These are phyloP conservation scores for Alisma plantagoaquatica DNA, from an alignment of 106 monocot species.

Conservation along the genomic window DNA sequence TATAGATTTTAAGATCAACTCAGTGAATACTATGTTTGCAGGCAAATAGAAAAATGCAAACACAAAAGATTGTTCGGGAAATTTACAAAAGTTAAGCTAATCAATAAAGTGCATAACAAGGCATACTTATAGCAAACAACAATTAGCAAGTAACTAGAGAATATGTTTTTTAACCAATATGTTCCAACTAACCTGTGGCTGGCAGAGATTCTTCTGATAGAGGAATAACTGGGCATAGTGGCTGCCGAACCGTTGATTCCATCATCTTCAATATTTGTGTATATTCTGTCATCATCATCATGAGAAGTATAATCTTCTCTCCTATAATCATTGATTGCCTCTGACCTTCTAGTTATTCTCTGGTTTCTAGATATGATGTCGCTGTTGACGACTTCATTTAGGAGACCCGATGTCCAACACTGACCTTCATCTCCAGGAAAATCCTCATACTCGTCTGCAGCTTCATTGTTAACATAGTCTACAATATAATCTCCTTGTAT, in stretches of 20 bases:
- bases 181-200: slow-evolving; percentile 7
- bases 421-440: slow-evolving; percentile 9
- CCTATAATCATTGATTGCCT: background rate
- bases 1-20: no score
- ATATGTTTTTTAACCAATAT: no score
- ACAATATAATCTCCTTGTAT: slow-evolving; percentile 9
- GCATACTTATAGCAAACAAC: no score
- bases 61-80: no score
- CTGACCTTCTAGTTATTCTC: slow-evolving; percentile 1
- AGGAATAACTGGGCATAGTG: no score
- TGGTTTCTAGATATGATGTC: slow-evolving; percentile 3
- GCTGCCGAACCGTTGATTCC: background rate
- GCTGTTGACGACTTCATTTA: slow-evolving; percentile 6
- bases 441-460: slow-evolving; percentile 10
- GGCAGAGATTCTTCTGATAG: background rate
- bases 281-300: background rate
- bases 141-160: no score
- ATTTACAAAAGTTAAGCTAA: no score
- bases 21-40: no score
- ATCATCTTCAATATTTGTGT: background rate
- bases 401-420: slow-evolving; percentile 10
- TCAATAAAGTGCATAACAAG: no score
- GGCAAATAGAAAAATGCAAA: no score
- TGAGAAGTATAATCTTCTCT: background rate
- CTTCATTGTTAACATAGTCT: slow-evolving; percentile 3